Conservation (phyloP, 202 grass and related monocot genomes). For the Cymbopogon flexuosus region DNA sequence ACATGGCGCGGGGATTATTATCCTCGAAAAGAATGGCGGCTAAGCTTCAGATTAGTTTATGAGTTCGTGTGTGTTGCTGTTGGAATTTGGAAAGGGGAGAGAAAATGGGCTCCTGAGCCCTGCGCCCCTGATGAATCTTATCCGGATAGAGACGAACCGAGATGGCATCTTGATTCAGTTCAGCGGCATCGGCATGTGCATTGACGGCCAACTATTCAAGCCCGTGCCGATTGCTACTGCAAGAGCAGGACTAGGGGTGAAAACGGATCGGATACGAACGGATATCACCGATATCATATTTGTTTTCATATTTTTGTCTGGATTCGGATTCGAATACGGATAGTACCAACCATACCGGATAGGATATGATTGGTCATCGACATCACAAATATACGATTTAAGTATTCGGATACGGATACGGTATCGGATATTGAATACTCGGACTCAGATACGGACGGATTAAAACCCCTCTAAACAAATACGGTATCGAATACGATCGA, state of each 20-base stretch:
- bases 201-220: neutral
- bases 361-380: too few species aligned
- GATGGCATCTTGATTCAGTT: neutral
- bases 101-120: neutral
- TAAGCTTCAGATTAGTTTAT: neutral
- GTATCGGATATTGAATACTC: too few species aligned
- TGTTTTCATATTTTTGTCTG: too few species aligned
- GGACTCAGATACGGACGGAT: too few species aligned
- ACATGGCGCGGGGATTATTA: neutral
- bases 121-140: neutral
- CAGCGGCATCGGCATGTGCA: neutral
- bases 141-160: neutral
- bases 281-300: too few species aligned
- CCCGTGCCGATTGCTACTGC: constrained; percentile 6
- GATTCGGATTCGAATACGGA: too few species aligned
- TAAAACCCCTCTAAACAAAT: too few species aligned
- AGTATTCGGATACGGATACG: too few species aligned
- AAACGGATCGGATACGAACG: too few species aligned
- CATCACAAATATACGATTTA: too few species aligned
- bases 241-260: neutral
- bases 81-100: neutral
- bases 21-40: neutral
- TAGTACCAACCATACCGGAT: too few species aligned
- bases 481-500: too few species aligned
- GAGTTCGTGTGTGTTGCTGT: neutral